Percentiles rank a stretch among this genome's conserved stretches.
These are phyloP conservation scores for Jatropha podagrica DNA, from an alignment of 441 rosid species.

Conservation along the genomic window DNA sequence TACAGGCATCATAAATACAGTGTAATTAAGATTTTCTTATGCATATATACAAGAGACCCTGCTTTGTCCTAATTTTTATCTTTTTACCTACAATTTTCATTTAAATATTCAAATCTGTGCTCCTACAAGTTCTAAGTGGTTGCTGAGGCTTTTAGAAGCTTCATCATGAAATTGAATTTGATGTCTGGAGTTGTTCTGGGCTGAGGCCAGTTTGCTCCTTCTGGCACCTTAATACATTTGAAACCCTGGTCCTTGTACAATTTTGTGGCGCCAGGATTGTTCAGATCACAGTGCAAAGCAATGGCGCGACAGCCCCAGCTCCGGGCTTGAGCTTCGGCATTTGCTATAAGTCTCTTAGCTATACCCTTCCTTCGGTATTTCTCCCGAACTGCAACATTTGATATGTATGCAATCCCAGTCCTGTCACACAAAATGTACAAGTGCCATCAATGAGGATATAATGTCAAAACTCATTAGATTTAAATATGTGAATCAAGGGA, in stretches of 20 bases:
- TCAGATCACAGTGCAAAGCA: slow-evolving; percentile 81
- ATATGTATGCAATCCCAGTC: slow-evolving; percentile 87
- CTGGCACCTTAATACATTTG: slow-evolving; percentile 66
- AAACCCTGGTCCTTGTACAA: slow-evolving; percentile 76
- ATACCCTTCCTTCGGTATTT: slow-evolving; percentile 72
- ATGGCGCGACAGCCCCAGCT: slow-evolving; percentile 85
- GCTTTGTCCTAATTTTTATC: slow-evolving; percentile 5
- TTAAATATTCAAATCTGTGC: background rate
- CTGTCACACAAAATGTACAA: slow-evolving; percentile 29
- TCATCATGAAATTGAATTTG: slow-evolving; percentile 85
- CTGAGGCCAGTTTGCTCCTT: slow-evolving; percentile 84
- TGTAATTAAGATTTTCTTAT: background rate
- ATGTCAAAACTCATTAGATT: background rate
- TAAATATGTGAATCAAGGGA: background rate
- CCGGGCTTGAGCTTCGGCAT: slow-evolving; percentile 83
- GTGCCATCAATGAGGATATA: background rate
- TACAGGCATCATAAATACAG: background rate
- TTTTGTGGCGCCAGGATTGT: slow-evolving; percentile 63
- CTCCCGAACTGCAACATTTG: slow-evolving; percentile 87
- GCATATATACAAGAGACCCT: background rate
- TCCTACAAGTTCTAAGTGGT: slow-evolving; percentile 12
- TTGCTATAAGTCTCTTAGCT: slow-evolving; percentile 70
- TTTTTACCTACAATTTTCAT: background rate
- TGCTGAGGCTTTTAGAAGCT: slow-evolving; percentile 54
- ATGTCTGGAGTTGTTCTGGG: slow-evolving; percentile 69